Evolutionary conservation across 768 basidiomycete species (phyloP).

Genomic region (Leccinum aurantiacum): DNA sequence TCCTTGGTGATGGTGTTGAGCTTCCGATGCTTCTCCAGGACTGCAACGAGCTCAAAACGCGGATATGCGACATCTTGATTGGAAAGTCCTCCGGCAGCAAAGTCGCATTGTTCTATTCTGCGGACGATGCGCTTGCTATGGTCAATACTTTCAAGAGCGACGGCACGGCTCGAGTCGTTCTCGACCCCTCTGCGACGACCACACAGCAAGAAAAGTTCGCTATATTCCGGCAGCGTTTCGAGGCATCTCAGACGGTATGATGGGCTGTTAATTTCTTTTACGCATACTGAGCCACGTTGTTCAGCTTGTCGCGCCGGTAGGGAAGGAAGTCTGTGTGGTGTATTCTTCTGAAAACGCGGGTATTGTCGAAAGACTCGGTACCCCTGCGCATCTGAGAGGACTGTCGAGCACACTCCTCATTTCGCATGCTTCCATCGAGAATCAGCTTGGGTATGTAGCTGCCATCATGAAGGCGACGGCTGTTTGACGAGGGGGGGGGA

Average conservation of each 20-base stretch:
- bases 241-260: slow-evolving; percentile 54
- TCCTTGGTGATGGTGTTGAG: slow-evolving; percentile 48
- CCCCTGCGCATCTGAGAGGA: slow-evolving; percentile 46
- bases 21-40: slow-evolving; percentile 52
- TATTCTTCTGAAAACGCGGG: slow-evolving; percentile 52
- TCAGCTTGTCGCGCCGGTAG: slow-evolving; percentile 60
- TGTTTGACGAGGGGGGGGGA: slow-evolving; percentile 1
- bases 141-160: slow-evolving; percentile 52
- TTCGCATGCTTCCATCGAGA: slow-evolving; percentile 55
- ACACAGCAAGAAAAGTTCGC: slow-evolving; percentile 48
- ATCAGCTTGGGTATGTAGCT: slow-evolving; percentile 59
- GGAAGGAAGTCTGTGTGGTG: slow-evolving; percentile 53
- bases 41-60: slow-evolving; percentile 31
- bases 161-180: slow-evolving; percentile 48
- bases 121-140: slow-evolving; percentile 46
- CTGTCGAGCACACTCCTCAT: slow-evolving; percentile 49
- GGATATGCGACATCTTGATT: slow-evolving; percentile 40
- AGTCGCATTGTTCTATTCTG: slow-evolving; percentile 62
- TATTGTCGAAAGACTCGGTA: slow-evolving; percentile 49
- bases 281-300: not conserved
- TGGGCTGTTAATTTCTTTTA: not conserved
- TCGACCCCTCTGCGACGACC: slow-evolving; percentile 40
- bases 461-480: slow-evolving; percentile 38
- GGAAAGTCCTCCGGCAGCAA: slow-evolving; percentile 39
- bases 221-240: slow-evolving; percentile 49